Evolutionary conservation across 768 basidiomycete genomes (phyloP).

Genomic region (Pulveroboletus frians): DNA sequence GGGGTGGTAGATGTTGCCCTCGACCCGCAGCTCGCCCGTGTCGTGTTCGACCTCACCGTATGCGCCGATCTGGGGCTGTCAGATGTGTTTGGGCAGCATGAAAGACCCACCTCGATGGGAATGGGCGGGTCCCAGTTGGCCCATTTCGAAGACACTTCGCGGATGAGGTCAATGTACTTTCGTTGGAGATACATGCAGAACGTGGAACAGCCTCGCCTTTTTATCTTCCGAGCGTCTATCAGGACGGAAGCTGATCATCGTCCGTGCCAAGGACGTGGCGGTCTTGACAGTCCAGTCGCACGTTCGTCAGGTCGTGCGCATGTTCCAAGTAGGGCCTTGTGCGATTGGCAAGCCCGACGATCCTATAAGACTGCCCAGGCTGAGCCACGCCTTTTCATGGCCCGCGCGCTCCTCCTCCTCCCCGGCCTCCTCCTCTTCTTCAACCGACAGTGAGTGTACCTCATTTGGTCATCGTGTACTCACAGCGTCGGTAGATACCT

Average conservation of each 20-base stretch:
- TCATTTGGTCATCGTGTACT: neutral
- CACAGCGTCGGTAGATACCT: conserved; percentile 10
- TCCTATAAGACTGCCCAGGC: too few species aligned
- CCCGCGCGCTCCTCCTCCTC: too few species aligned
- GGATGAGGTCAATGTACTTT: conserved; percentile 36
- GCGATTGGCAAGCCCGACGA: too few species aligned
- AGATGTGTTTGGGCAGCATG: neutral
- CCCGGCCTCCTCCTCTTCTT: conserved; percentile 14
- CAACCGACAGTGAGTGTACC: conserved; percentile 15
- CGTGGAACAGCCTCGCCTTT: too few species aligned
- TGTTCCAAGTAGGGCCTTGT: neutral
- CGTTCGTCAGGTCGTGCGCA: conserved; percentile 8
- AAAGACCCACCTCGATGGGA: conserved; percentile 25
- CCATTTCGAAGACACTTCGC: conserved; percentile 31
- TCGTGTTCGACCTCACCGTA: conserved; percentile 28
- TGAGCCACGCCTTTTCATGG: too few species aligned
- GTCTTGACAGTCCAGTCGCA: neutral
- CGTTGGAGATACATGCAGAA: conserved; percentile 18
- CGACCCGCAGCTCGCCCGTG: conserved; percentile 28
- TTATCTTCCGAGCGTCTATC: too few species aligned
- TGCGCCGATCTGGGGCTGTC: conserved; percentile 28
- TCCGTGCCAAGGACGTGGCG: too few species aligned
- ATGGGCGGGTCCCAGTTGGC: conserved; percentile 36
- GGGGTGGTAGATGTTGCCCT: conserved; percentile 31
- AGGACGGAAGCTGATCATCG: too few species aligned